Conservation (phyloP, 495 filamentous ascomycete genomes). For the Xylaria grammica region DNA sequence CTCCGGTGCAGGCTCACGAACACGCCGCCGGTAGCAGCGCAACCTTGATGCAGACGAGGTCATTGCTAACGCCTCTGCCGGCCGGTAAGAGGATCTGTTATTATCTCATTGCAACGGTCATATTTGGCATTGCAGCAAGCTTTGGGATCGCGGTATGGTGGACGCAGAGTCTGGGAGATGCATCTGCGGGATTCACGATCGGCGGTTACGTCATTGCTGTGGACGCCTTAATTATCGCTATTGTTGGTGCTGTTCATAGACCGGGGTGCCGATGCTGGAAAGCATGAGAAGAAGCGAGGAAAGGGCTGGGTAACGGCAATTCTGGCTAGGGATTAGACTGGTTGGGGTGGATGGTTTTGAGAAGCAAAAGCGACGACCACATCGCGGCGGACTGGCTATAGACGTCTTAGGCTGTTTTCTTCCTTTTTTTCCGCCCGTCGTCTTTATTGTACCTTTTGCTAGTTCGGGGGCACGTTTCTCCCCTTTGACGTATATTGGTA, state of each 20-base stretch:
- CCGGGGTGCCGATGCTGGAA: constrained; percentile 16
- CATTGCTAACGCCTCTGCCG: neutral
- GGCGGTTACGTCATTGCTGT: constrained; percentile 12
- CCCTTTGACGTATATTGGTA: neutral
- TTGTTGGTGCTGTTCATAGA: constrained; percentile 8
- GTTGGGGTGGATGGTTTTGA: neutral
- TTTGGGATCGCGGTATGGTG: constrained; percentile 13
- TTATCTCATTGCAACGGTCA: constrained; percentile 7
- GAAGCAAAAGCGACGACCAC: neutral
- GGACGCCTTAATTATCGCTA: neutral
- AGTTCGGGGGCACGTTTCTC: too few species aligned
- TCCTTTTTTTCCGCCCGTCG: neutral
- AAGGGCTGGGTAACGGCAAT: neutral
- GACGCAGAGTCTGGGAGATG: constrained; percentile 1
- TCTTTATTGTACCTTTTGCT: too few species aligned
- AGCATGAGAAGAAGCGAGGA: neutral
- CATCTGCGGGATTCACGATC: constrained; percentile 8
- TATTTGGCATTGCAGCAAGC: neutral
- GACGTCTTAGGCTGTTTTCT: neutral
- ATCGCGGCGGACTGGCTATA: neutral
- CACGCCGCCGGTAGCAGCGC: neutral
- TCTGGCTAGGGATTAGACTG: neutral
- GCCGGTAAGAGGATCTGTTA: constrained; percentile 8
- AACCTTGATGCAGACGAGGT: neutral
- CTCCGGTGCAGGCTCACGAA: neutral